Evolutionary conservation across 768 basidiomycete genomes (phyloP).

Genomic region (Russula dissimulans): DNA sequence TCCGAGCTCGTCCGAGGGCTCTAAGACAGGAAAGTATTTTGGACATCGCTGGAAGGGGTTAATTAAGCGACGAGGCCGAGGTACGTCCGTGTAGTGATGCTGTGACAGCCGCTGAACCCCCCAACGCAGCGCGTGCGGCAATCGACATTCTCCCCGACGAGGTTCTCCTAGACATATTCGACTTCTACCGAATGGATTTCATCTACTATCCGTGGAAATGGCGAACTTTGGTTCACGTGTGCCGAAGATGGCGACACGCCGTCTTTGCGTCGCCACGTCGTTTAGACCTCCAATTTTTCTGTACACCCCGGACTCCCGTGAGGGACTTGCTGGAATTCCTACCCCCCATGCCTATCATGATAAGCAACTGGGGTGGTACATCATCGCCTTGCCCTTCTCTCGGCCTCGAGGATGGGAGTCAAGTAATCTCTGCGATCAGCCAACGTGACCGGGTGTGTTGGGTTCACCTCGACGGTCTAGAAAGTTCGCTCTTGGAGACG

Average conservation of each 20-base stretch:
- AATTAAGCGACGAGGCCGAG: not conserved
- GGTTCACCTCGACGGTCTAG: too few species aligned
- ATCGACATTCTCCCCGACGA: not conserved
- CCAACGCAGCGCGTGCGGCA: not conserved
- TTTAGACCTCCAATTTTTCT: not conserved
- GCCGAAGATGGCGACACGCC: not conserved
- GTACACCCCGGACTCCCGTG: not conserved
- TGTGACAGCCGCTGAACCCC: not conserved
- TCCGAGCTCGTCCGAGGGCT: not conserved
- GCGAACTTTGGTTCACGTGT: not conserved
- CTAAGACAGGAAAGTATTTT: not conserved
- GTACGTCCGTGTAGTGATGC: not conserved
- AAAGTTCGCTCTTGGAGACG: too few species aligned
- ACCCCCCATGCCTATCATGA: not conserved
- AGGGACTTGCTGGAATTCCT: not conserved
- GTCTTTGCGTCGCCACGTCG: conserved; percentile 1
- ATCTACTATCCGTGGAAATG: not conserved
- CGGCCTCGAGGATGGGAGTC: not conserved
- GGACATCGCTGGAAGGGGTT: not conserved
- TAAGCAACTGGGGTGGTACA: not conserved
- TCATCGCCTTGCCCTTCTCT: not conserved
- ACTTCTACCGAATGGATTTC: not conserved
- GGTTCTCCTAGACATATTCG: conserved; percentile 11
- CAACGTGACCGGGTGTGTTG: not conserved
- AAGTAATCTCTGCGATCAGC: not conserved